phyloP scores from a whole-genome alignment of 495 filamentous ascomycete species.

The Aspergillus sclerotioniger region DNA sequence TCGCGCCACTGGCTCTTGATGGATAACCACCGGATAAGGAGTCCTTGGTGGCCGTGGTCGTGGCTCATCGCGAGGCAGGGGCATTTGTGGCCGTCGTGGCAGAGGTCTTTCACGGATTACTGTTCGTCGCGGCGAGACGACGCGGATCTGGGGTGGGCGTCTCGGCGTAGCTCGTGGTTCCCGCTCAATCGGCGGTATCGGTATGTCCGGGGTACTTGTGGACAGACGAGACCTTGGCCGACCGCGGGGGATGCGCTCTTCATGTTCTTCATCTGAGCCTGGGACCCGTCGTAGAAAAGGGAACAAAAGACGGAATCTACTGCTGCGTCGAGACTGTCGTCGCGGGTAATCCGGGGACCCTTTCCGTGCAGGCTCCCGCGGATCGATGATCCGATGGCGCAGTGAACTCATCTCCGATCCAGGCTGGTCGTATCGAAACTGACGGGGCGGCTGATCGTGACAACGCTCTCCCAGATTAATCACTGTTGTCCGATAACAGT shows the following conservation, averaged over 20 bases:
- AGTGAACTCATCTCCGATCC: neutral
- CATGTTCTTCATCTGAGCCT: neutral
- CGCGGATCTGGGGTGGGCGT: neutral
- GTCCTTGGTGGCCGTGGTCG: neutral
- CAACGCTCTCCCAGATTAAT: neutral
- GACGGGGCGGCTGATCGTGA: neutral
- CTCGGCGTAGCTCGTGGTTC: neutral
- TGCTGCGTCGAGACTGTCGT: neutral
- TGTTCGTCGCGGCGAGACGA: neutral
- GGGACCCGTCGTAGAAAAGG: neutral
- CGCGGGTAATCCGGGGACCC: neutral
- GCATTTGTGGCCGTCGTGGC: neutral
- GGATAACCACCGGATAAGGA: no score
- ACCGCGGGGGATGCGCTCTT: neutral
- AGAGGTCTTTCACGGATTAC: neutral
- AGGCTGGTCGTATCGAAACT: neutral
- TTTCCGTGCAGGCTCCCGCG: neutral
- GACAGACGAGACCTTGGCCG: neutral
- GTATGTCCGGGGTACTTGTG: neutral
- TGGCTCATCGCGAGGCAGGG: neutral
- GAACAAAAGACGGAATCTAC: neutral
- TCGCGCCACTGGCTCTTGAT: neutral
- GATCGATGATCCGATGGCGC: neutral
- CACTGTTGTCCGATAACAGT: neutral
- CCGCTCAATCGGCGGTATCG: neutral